Evolutionary conservation across 192 early-diverging fungal genomes (phyloP), one percentile per base, ranked within the genome.

Genomic region (Fimicolochytrium jonesii): DNA sequence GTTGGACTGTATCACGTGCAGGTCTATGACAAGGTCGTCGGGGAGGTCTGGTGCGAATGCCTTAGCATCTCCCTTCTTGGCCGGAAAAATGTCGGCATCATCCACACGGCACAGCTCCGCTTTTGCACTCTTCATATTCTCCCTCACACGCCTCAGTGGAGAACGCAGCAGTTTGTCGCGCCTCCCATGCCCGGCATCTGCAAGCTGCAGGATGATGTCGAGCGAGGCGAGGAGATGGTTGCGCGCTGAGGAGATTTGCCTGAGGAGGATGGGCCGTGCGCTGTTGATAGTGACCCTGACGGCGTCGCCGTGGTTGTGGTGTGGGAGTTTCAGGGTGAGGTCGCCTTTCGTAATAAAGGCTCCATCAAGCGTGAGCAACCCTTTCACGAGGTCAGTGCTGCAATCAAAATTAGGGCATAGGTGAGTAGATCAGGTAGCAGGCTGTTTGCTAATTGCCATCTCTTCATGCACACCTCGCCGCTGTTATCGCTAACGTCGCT

Each of bases 21-120:
- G 67, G 42, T 75, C 68, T 32, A 71, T 42, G 1, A 75, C 56
- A 3, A 75, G 55, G 48, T 75, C 73, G 1, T 75, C 69, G 3
- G 73, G 60, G 18, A 75, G 60, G 3, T 75, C 69, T 1, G 73
- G 73, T 20, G 51, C 17, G 53, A 75, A 75, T 2, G 6, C 13
- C 72, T 74, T 66, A n/a, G 32, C 18, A 25, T 65, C 63, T 17
- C 56, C 33, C 32, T 66, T 55, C 15, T 60, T 41, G 13, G n/a
- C 13, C 15, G 69, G 64, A 53, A 66, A 71, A 1, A 52, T 22
- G 4, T n/a, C n/a, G 22, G 30, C 25, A 23, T 64, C 61, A 44
- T 53, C 41, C 17, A 67, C 13, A 7, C 13, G 11, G 0, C 36
- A 6, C 3, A 67, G 50, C 3, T 39, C 42, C 17, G 37, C 45